Percentiles rank a stretch among this genome's conserved stretches.
Conservation (phyloP, 306 rosid genomes). For the Cucurbita pepo region DNA sequence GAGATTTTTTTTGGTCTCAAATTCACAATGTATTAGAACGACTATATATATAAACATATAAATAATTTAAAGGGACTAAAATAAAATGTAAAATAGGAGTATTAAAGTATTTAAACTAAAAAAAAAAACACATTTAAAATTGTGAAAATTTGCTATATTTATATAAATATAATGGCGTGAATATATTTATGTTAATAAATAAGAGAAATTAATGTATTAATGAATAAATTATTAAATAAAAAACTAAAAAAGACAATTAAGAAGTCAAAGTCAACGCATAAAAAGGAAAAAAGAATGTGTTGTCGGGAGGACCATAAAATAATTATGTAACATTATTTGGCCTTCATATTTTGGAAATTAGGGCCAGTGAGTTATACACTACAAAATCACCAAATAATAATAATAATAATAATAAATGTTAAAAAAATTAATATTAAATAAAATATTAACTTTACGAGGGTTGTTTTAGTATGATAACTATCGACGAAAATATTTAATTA, state of each 20-base stretch:
- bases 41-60: too few species aligned
- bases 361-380: background rate
- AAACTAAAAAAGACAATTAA: background rate
- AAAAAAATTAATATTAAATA: background rate
- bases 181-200: background rate
- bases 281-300: background rate
- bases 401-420: background rate
- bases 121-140: too few species aligned
- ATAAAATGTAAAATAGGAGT: too few species aligned
- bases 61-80: too few species aligned
- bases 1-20: too few species aligned
- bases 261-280: background rate
- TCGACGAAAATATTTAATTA: too few species aligned
- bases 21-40: too few species aligned
- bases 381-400: background rate
- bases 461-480: too few species aligned
- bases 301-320: background rate
- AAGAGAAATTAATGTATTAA: background rate
- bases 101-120: too few species aligned
- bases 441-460: too few species aligned
- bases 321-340: background rate
- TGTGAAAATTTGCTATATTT: background rate
- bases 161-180: too few species aligned
- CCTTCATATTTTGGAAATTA: background rate
- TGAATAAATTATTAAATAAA: background rate